Base-by-base conservation (phyloP, 2,329 filamentous ascomycete genomes). In the Juglanconis oblonga region DNA sequence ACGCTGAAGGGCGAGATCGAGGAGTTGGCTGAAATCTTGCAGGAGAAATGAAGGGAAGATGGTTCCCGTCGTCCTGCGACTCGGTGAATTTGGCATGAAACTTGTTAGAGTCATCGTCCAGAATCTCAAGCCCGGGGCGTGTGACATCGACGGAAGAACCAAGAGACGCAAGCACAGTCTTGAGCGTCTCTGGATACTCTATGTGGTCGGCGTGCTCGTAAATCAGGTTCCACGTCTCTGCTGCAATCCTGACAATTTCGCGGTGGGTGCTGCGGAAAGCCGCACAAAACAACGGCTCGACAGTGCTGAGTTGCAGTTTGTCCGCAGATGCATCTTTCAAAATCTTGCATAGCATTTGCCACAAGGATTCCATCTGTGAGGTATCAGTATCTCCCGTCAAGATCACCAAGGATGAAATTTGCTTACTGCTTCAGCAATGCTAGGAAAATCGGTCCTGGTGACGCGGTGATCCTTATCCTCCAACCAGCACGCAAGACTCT, bases 211-310 rank as follows among this genome's bases (percentile, higher is more conserved):
- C 80, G 14, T 81, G 75, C 24, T 86, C 86, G 68, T 91, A 92
- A 0, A 87, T 82, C 0, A 74, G 70, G 65, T 92, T 93, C 92
- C 92, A 97, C 63, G 79, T 67, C 31, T 76, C 74, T 42, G 77
- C 73, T 17, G 80, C 74, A 68, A 69, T 78, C 71, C 73, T 86
- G 63, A 76, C 90, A 66, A 77, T 82, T 62, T 71, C 76, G 59
- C 69, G 75, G 68, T 81, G 89, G 71, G 76, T 87, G 76, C 77
- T 87, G 64, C 72, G 81, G 72, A 82, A 88, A 1, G 80, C 83
- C 10, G 81, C 79, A 47, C 78, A 81, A 14, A 88, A 69, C 4
- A 88, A 69, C 3, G 74, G 71, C 65, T 88, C 83, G 3, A 92
- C 72, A 1, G 77, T 71, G 8, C 75, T 76, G 10, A 87, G 77